Conservation (phyloP, 768 basidiomycete genomes). For the Boletus rufocinnamomeus region DNA sequence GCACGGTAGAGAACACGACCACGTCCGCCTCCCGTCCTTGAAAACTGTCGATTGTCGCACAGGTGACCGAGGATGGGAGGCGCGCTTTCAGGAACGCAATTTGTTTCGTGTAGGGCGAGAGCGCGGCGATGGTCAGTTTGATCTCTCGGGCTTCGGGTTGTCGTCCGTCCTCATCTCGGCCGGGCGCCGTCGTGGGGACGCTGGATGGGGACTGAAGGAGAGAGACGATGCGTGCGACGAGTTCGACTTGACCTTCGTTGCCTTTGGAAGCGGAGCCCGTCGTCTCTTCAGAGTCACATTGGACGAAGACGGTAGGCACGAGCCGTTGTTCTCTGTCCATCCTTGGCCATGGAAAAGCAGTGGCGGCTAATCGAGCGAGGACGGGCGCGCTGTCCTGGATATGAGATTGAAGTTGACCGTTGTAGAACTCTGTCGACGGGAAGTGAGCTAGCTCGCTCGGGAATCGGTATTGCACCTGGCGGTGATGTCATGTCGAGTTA, state of each 20-base stretch:
- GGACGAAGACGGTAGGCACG: constrained; percentile 58
- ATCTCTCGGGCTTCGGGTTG: neutral
- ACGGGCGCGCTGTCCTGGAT: constrained; percentile 39
- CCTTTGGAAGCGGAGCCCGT: constrained; percentile 60
- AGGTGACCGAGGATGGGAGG: constrained; percentile 30
- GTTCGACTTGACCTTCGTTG: constrained; percentile 57
- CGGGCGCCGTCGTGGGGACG: neutral
- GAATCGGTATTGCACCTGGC: constrained; percentile 64
- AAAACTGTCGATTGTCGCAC: too few species aligned
- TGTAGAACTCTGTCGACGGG: constrained; percentile 65
- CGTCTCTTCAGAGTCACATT: constrained; percentile 59
- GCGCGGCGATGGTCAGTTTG: constrained; percentile 19
- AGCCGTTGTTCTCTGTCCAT: constrained; percentile 27
- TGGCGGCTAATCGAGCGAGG: constrained; percentile 39
- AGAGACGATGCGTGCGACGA: constrained; percentile 49
- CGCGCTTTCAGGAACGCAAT: constrained; percentile 45
- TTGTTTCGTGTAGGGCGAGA: constrained; percentile 66
- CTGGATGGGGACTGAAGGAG: constrained; percentile 35
- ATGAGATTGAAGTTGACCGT: constrained; percentile 51
- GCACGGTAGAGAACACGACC: too few species aligned
- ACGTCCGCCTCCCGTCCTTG: too few species aligned
- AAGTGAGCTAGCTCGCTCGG: constrained; percentile 57
- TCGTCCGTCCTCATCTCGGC: neutral
- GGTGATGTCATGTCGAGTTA: neutral
- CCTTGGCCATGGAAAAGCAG: constrained; percentile 61